phyloP scores from a whole-genome alignment of 2,329 filamentous ascomycete species.

The Coleophoma crateriformis region DNA sequence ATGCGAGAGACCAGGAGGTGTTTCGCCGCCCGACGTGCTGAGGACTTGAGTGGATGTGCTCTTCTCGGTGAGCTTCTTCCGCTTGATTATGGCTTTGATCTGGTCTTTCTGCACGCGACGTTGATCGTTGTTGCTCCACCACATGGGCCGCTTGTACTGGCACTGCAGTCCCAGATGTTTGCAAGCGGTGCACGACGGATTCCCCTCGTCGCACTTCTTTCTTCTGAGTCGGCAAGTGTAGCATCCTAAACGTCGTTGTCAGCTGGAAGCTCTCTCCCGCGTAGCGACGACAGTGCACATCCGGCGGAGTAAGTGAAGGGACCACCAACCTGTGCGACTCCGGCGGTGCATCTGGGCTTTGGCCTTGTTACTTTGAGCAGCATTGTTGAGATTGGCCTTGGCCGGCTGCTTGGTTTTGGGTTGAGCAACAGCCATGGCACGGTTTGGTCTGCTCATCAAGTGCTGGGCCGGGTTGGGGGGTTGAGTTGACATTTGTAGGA shows the following conservation, averaged over 20 bases:
- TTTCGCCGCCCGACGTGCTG: conserved; percentile 41
- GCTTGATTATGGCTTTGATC: conserved; percentile 97
- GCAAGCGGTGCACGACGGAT: conserved; percentile 59
- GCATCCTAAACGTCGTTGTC: conserved; percentile 41
- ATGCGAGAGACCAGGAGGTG: conserved; percentile 74
- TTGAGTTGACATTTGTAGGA: conserved; percentile 55
- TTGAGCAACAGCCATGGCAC: conserved; percentile 53
- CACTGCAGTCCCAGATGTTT: conserved; percentile 73
- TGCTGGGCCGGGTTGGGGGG: conserved; percentile 47
- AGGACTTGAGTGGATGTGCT: conserved; percentile 49
- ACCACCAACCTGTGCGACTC: conserved; percentile 81
- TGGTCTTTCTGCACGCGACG: conserved; percentile 83
- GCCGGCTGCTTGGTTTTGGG: conserved; percentile 53
- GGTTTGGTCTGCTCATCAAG: conserved; percentile 29
- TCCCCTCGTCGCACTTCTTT: conserved; percentile 65
- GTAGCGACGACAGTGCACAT: conserved; percentile 18
- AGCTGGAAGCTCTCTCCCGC: conserved; percentile 59
- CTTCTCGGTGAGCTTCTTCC: conserved; percentile 92
- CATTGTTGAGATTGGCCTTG: conserved; percentile 43
- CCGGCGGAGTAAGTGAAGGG: conserved; percentile 9
- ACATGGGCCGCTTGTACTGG: conserved; percentile 94
- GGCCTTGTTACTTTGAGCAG: conserved; percentile 51
- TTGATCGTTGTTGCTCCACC: conserved; percentile 94
- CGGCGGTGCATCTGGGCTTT: conserved; percentile 87
- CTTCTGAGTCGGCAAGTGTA: conserved; percentile 63